Percentiles rank a stretch among this genome's conserved stretches.
These are phyloP conservation scores for Metschnikowia peoriensis DNA, from an alignment of 805 yeast genomes.

Conservation along the genomic window DNA sequence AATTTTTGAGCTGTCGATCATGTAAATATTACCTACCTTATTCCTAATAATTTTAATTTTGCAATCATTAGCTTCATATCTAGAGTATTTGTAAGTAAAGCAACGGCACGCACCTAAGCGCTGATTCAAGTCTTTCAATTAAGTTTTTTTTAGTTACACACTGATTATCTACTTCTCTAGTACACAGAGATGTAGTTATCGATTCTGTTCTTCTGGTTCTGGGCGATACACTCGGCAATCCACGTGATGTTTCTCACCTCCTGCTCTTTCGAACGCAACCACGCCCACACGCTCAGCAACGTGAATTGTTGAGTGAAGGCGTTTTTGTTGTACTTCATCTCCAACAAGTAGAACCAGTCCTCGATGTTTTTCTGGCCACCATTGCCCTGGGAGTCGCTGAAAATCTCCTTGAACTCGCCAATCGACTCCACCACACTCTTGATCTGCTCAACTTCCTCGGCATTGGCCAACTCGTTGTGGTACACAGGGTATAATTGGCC, in stretches of 20 bases:
- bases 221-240: slow-evolving; percentile 99
- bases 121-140: too few species aligned
- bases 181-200: slow-evolving; percentile 87
- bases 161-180: slow-evolving; percentile 25
- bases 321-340: slow-evolving; percentile 87
- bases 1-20: too few species aligned
- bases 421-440: slow-evolving; percentile 60
- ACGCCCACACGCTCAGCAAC: slow-evolving; percentile 88
- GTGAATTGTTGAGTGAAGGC: slow-evolving; percentile 97
- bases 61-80: too few species aligned
- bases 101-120: too few species aligned
- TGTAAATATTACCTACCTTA: too few species aligned
- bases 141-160: background rate
- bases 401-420: slow-evolving; percentile 63
- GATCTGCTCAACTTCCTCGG: slow-evolving; percentile 85
- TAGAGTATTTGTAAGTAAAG: too few species aligned
- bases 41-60: too few species aligned
- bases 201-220: slow-evolving; percentile 93
- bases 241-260: slow-evolving; percentile 97
- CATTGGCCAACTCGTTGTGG: slow-evolving; percentile 62
- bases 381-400: slow-evolving; percentile 36
- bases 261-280: slow-evolving; percentile 94
- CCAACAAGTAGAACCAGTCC: slow-evolving; percentile 89
- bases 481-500: slow-evolving; percentile 78
- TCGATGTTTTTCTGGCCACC: slow-evolving; percentile 64